phyloP scores from a whole-genome alignment of 805 yeast genomes.

The Metschnikowia orientalis region DNA sequence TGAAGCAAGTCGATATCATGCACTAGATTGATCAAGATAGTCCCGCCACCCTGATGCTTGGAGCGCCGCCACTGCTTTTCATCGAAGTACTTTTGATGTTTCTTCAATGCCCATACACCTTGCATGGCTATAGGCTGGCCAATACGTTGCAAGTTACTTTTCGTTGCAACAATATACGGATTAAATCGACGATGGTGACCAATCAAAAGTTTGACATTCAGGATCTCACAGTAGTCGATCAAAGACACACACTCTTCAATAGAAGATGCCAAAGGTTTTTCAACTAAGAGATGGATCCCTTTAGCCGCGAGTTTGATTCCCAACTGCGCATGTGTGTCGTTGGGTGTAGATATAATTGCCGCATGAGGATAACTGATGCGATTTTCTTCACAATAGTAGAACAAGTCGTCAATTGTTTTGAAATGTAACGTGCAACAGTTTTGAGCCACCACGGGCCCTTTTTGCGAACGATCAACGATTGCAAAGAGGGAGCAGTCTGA shows the following conservation, averaged over 20 bases:
- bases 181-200: conserved; percentile 43
- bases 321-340: conserved; percentile 36
- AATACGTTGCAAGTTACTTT: conserved; percentile 26
- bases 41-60: conserved; percentile 34
- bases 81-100: conserved; percentile 31
- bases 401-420: conserved; percentile 18
- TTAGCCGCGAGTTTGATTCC: conserved; percentile 30
- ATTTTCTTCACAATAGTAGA: conserved; percentile 16
- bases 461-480: conserved; percentile 24
- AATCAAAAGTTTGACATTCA: conserved; percentile 31
- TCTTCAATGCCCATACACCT: conserved; percentile 39
- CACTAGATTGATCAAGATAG: conserved; percentile 37
- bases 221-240: conserved; percentile 22
- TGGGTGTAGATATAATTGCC: conserved; percentile 41
- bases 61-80: conserved; percentile 39
- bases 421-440: conserved; percentile 18
- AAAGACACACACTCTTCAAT: conserved; percentile 33
- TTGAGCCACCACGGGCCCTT: conserved; percentile 19
- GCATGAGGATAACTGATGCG: conserved; percentile 31
- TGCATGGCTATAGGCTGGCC: conserved; percentile 36
- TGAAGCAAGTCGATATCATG: conserved; percentile 41
- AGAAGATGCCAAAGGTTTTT: conserved; percentile 36
- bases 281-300: conserved; percentile 37
- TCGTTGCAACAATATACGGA: conserved; percentile 38
- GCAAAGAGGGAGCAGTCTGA: conserved; percentile 22